Conservation (phyloP, 2,329 filamentous ascomycete species). For the Orbilia quercus region DNA sequence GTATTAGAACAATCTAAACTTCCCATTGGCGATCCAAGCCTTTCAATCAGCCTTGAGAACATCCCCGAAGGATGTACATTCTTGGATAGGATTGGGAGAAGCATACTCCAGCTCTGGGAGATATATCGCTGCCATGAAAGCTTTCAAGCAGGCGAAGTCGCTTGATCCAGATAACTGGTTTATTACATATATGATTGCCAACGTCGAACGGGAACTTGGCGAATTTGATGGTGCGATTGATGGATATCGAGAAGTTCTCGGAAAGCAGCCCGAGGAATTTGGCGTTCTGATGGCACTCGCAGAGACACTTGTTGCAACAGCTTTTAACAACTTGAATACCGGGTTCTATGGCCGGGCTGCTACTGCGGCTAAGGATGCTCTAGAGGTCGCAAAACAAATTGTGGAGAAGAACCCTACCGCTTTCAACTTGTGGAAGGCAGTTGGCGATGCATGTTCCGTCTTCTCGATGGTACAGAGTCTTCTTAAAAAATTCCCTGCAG, state of each 20-base stretch:
- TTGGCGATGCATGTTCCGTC: slow-evolving; percentile 87
- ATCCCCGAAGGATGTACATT: slow-evolving; percentile 87
- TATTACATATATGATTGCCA: slow-evolving; percentile 94
- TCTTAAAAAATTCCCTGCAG: slow-evolving; percentile 71
- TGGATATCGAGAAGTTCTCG: slow-evolving; percentile 79
- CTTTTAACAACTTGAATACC: slow-evolving; percentile 79
- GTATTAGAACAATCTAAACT: slow-evolving; percentile 64
- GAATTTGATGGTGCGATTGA: slow-evolving; percentile 84
- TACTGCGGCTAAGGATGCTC: slow-evolving; percentile 75
- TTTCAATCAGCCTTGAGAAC: slow-evolving; percentile 91
- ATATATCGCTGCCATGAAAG: slow-evolving; percentile 92
- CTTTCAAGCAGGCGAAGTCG: slow-evolving; percentile 84
- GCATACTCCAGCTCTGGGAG: slow-evolving; percentile 94
- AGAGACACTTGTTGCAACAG: slow-evolving; percentile 86
- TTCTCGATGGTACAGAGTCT: slow-evolving; percentile 82
- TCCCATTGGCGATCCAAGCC: slow-evolving; percentile 85
- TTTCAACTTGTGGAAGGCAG: slow-evolving; percentile 95
- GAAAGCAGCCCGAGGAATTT: slow-evolving; percentile 76
- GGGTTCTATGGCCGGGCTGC: slow-evolving; percentile 87
- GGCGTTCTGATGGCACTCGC: slow-evolving; percentile 88
- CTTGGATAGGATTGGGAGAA: slow-evolving; percentile 95
- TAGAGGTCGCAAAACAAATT: slow-evolving; percentile 75
- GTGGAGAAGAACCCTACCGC: slow-evolving; percentile 73
- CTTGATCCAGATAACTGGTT: slow-evolving; percentile 90
- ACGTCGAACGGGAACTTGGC: slow-evolving; percentile 91